Base-by-base conservation (phyloP, 164 flowering plant species). In the Pachysandra terminalis region DNA sequence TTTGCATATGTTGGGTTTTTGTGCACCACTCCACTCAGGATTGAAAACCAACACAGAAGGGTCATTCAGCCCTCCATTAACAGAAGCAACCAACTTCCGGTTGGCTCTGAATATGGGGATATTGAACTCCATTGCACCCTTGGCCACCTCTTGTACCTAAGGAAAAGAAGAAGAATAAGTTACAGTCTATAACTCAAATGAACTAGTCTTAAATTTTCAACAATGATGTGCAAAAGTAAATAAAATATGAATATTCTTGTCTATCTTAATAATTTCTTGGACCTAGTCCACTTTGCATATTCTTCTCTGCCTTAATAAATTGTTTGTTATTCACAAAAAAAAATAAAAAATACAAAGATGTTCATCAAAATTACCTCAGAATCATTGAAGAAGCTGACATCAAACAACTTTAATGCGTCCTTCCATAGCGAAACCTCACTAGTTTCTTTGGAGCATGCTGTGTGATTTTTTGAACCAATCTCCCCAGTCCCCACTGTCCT, bases 41-140 rank as follows among this genome's bases (percentile, higher is more conserved):
- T 82, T 84, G 76, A 94, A 94, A 67, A 85, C 82, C 77, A 91
- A 81, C 69, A 52, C 68, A 70, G 96, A 87, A 37, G 94, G 95
- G 68, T 93, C 67, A 49, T 80, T 83, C 74, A 93, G 70, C 27
- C 97, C 98, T 64, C 97, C 97, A 81, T 85, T 79, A 17, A 16
- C 73, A n/a, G 88, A 79, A 74, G 97, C 97, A 35, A 94, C 93
- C 68, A 83, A 63, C 67, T 85, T 80, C 55, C 97, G 63, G 65
- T 85, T 88, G 68, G 84, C 83, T 80, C 74, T 77, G 55, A 73
- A 71, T 41, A 81, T 74, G 12, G 96, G 98, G 58, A 88, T 59
- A 62, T 90, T 94, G 51, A 83, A 74, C 68, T 90, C 90, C 59
- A 60, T 56, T 3, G 85, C 90, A 65, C 86, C 92, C 72, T 88